phyloP scores from a whole-genome alignment of 1,284 basidiomycete genomes.

The Ganoderma leucocontextum region DNA sequence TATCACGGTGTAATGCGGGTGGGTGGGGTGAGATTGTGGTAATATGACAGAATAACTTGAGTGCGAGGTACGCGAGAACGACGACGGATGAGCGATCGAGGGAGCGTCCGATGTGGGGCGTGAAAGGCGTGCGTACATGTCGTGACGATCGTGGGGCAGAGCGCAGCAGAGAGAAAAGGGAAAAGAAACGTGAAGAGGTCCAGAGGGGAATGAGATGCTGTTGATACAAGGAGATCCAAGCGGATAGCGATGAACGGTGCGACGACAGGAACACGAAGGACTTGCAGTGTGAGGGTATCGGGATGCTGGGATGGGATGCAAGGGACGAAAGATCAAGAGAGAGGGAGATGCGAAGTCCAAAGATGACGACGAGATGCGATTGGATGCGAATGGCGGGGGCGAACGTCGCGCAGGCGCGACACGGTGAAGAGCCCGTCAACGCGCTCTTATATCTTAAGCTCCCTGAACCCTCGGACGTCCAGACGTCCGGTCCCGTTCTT shows the following conservation, averaged over 20 bases:
- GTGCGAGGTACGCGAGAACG: conserved; percentile 10
- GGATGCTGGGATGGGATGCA: conserved; percentile 15
- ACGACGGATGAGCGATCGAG: conserved; percentile 6
- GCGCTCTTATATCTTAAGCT: conserved; percentile 71
- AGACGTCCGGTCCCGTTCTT: conserved; percentile 77
- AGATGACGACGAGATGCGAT: conserved; percentile 26
- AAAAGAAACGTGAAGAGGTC: conserved; percentile 7
- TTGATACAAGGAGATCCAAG: conserved; percentile 24
- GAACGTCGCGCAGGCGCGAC: conserved; percentile 18
- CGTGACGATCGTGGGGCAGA: conserved; percentile 14
- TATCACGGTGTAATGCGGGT: conserved; percentile 21
- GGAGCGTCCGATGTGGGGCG: conserved; percentile 2
- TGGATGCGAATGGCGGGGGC: conserved; percentile 16
- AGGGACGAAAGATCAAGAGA: conserved; percentile 16
- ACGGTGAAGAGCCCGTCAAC: conserved; percentile 25
- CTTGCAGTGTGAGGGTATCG: conserved; percentile 25
- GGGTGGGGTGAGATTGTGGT: not conserved
- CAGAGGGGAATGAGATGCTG: conserved; percentile 28
- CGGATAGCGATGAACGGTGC: conserved; percentile 20
- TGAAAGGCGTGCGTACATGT: conserved; percentile 10
- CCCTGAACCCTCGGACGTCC: conserved; percentile 82
- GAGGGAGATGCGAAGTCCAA: conserved; percentile 17
- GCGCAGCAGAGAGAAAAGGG: conserved; percentile 8
- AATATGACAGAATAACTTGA: conserved; percentile 28
- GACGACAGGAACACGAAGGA: conserved; percentile 18